A percentile compares a stretch with the other conserved stretches of the same genome.
Conservation (phyloP, 2,329 filamentous ascomycete species). For the Neophaeococcomyces aloes region DNA sequence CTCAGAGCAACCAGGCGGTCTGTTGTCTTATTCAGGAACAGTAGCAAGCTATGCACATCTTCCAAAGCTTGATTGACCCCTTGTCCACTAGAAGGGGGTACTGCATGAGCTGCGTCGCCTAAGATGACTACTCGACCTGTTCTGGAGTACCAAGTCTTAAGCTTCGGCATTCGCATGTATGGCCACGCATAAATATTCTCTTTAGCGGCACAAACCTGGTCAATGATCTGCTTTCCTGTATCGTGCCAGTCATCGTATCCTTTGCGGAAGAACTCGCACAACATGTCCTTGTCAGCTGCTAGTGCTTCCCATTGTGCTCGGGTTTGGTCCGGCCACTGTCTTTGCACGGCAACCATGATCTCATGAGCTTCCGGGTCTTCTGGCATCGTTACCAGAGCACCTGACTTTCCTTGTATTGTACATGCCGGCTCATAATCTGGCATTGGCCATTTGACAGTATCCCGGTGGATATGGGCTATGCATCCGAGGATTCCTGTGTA, state of each 20-base stretch:
- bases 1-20: conserved; percentile 29
- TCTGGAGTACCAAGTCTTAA: conserved; percentile 42
- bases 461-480: conserved; percentile 25
- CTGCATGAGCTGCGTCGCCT: conserved; percentile 49
- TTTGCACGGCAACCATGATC: conserved; percentile 29
- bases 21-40: conserved; percentile 31
- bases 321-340: conserved; percentile 24
- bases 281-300: conserved; percentile 23
- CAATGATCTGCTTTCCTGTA: conserved; percentile 28
- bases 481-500: conserved; percentile 47
- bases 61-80: conserved; percentile 48
- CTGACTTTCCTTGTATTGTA: conserved; percentile 27
- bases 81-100: conserved; percentile 45
- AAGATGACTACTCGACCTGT: conserved; percentile 41
- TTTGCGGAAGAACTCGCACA: conserved; percentile 14
- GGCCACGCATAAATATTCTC: conserved; percentile 35
- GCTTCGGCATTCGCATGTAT: conserved; percentile 39
- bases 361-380: conserved; percentile 28
- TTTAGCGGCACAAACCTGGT: conserved; percentile 10
- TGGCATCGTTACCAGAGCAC: conserved; percentile 31
- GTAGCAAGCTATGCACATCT: conserved; percentile 40
- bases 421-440: conserved; percentile 23
- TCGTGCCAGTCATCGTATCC: conserved; percentile 23
- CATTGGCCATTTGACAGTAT: conserved; percentile 10
- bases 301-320: conserved; percentile 28